Evolutionary conservation across 1,139 yeast genomes (phyloP).

Genomic region (Protomyces pachydermus): DNA sequence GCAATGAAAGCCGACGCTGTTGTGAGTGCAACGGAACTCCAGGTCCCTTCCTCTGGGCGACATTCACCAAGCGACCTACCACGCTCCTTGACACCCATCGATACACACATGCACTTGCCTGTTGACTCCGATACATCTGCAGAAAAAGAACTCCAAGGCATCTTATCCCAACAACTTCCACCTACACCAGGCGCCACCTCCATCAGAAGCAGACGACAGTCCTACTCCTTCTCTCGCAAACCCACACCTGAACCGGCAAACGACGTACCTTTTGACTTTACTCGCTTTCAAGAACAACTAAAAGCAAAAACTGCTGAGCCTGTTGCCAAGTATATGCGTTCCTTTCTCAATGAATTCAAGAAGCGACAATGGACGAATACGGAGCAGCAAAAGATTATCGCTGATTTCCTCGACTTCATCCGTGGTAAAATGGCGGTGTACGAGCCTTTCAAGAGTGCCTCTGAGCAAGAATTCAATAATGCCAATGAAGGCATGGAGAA

Average conservation of each 20-base stretch:
- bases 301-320: conserved; percentile 80
- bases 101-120: neutral
- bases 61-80: conserved; percentile 18
- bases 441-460: conserved; percentile 69
- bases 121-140: neutral
- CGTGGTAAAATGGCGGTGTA: conserved; percentile 54
- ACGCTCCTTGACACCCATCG: conserved; percentile 4
- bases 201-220: conserved; percentile 11
- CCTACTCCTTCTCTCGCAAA: conserved; percentile 20
- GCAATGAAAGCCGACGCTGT: conserved; percentile 4
- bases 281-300: conserved; percentile 65
- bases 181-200: conserved; percentile 13
- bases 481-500: conserved; percentile 91
- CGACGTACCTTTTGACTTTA: conserved; percentile 68
- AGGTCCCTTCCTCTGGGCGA: conserved; percentile 8
- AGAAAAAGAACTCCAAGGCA: conserved; percentile 8
- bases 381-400: conserved; percentile 72
- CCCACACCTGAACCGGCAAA: conserved; percentile 33
- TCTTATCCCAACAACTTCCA: conserved; percentile 18
- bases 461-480: conserved; percentile 57
- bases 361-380: conserved; percentile 66
- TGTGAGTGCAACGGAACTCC: conserved; percentile 15
- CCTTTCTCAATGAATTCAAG: conserved; percentile 62
- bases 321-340: conserved; percentile 70
- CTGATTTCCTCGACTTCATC: conserved; percentile 69